Conservation (phyloP, 176 grass and related monocot genomes). For the Carex parvula region DNA sequence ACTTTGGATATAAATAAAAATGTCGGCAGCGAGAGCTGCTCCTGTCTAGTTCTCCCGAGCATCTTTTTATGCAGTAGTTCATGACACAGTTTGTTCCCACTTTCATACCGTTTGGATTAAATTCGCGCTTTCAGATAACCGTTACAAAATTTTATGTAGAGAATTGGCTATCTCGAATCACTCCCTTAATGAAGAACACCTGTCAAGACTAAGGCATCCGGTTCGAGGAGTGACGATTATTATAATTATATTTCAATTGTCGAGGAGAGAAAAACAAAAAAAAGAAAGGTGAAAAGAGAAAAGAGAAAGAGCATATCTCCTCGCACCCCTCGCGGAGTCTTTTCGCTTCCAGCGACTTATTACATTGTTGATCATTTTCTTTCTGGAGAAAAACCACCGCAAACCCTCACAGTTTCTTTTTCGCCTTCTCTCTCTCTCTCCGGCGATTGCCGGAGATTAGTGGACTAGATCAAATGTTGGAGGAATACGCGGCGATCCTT, state of each 20-base stretch:
- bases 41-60: background rate
- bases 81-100: background rate
- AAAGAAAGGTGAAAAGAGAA: background rate
- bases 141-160: background rate
- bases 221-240: background rate
- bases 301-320: background rate
- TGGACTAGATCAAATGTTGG: slow-evolving; percentile 62
- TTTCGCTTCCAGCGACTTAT: background rate
- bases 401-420: slow-evolving; percentile 1
- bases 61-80: background rate
- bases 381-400: background rate
- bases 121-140: background rate
- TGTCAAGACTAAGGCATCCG: background rate
- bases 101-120: background rate
- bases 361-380: background rate
- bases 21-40: background rate
- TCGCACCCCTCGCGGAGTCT: background rate
- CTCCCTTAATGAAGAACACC: background rate
- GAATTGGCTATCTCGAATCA: background rate
- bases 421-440: background rate
- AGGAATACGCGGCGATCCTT: slow-evolving; percentile 85
- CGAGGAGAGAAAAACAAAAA: background rate
- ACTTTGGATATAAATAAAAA: no score
- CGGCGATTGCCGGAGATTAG: slow-evolving; percentile 42
- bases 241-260: background rate